Evolutionary conservation across 257 asterid species (phyloP).

Genomic region (Mitragyna speciosa): DNA sequence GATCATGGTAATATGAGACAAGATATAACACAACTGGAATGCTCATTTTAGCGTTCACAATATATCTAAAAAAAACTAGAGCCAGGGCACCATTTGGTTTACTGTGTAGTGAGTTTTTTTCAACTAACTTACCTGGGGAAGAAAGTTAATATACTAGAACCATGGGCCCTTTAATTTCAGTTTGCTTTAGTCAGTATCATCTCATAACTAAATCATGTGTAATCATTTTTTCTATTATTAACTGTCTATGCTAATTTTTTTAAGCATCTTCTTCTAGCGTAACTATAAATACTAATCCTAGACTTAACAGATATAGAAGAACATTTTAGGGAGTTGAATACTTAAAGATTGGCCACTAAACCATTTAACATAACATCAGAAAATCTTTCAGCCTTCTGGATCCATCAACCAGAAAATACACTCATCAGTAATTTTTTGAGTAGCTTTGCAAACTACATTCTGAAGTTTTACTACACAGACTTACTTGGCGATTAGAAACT

Average conservation of each 20-base stretch:
- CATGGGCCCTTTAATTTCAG: neutral
- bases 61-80: neutral
- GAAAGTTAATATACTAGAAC: neutral
- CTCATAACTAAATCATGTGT: neutral
- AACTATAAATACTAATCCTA: neutral
- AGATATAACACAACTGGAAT: neutral
- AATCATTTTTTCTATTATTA: neutral
- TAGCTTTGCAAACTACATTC: neutral
- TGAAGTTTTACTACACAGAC: neutral
- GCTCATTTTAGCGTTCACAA: neutral
- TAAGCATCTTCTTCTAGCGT: constrained; percentile 1
- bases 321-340: neutral
- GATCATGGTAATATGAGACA: constrained; percentile 12
- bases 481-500: neutral
- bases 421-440: neutral
- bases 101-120: neutral
- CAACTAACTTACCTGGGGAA: constrained; percentile 1
- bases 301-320: neutral
- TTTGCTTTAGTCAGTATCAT: neutral
- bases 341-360: neutral
- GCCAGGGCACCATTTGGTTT: neutral
- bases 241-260: no score
- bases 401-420: neutral
- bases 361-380: neutral
- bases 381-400: neutral